Base-by-base conservation (phyloP, 1,284 basidiomycete species). In the Ganoderma multipileum region DNA sequence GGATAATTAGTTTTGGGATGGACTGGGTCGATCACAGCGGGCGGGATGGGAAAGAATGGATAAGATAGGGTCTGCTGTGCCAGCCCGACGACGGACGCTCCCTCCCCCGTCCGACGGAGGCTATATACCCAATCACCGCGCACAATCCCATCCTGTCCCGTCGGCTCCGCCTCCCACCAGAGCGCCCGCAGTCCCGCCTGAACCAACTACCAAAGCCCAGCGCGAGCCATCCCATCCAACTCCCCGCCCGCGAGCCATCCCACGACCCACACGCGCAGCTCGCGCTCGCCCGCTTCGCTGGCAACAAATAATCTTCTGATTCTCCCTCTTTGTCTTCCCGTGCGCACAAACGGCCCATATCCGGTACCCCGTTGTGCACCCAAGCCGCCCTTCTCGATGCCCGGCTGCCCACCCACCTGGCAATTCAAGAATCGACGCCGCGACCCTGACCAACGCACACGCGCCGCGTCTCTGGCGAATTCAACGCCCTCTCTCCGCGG, bases 1-100 rank as follows among this genome's bases (percentile, higher is more conserved):
- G 68, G 67, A 66, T 73, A 71, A 71, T 69, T 65, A 52, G 69
- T 68, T 71, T 68, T 65, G 58, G 62, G 30, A 28, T 47, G 61
- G 39, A 36, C 54, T 50, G 42, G 39, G 63, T 55, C 65, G 68
- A 70, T 71, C 67, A 71, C 64, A 69, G 50, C 69, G 61, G 64
- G 65, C 67, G 71, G 67, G 59, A 68, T 64, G 68, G 68, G 68
- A 66, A 63, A 61, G 30, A 61, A 41, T 26, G 63, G 63, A 52
- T 60, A 63, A 61, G 58, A 70, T 62, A 61, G 55, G 59, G 26
- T 42, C 9, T 61, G 38, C 58, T 26, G 58, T 39, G 58, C 38
- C 38, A 58, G 55, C 39, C 58, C 58, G 58, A 60, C 58, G 23
- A 41, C 38, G 36, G 20, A 57, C 18, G 55, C 30, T 9, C 20